Percentiles rank a stretch among this genome's conserved stretches.
These are phyloP conservation scores for Backusella australiensis DNA, from an alignment of 192 early-diverging fungal genomes.

Conservation along the genomic window DNA sequence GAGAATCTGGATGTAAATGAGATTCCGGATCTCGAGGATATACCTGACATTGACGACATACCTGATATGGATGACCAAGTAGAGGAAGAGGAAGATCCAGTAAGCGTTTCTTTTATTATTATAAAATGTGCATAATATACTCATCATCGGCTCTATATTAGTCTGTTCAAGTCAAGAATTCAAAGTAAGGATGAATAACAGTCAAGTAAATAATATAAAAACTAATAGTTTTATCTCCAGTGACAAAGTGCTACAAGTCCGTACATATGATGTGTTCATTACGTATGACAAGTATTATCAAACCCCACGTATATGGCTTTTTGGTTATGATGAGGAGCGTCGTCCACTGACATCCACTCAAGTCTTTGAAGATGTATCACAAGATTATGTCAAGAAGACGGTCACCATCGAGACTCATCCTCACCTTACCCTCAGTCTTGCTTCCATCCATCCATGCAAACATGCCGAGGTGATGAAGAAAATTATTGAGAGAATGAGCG, in stretches of 20 bases:
- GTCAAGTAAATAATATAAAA: neutral
- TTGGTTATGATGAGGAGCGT: slow-evolving; percentile 93
- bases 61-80: slow-evolving; percentile 77
- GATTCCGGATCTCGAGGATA: slow-evolving; percentile 52
- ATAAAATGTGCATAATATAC: neutral
- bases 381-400: slow-evolving; percentile 99
- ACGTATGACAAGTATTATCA: slow-evolving; percentile 99
- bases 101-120: slow-evolving; percentile 19
- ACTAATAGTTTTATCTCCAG: slow-evolving; percentile 24
- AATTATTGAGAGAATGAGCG: slow-evolving; percentile 82
- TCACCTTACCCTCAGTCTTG: slow-evolving; percentile 81
- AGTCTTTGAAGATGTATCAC: slow-evolving; percentile 97
- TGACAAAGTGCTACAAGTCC: slow-evolving; percentile 82
- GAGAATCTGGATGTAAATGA: slow-evolving; percentile 37
- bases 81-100: slow-evolving; percentile 81
- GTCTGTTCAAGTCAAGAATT: slow-evolving; percentile 11
- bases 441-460: slow-evolving; percentile 97
- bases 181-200: neutral
- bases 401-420: slow-evolving; percentile 98
- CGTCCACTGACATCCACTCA: slow-evolving; percentile 83
- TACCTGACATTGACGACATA: slow-evolving; percentile 87
- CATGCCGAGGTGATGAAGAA: slow-evolving; percentile 98
- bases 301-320: slow-evolving; percentile 96
- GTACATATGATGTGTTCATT: slow-evolving; percentile 98
- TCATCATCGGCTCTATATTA: neutral